Conservation (phyloP, 352 stramenopile genomes). For the Phytopythium montanum region DNA sequence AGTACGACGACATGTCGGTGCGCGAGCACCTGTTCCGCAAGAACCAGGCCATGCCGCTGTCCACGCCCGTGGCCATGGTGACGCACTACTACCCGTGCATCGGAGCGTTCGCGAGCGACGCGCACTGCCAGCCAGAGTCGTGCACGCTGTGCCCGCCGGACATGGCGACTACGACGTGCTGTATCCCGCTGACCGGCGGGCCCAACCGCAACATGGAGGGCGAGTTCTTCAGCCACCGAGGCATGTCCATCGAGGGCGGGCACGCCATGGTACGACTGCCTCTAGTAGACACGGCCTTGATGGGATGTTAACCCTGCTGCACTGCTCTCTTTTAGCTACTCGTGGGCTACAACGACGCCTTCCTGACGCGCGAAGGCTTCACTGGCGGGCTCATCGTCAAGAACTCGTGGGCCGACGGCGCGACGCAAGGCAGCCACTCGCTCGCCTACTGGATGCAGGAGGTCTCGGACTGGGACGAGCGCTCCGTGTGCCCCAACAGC, state of each 20-base stretch:
- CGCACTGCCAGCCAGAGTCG: constrained; percentile 52
- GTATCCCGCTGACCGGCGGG: constrained; percentile 60
- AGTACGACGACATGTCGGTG: constrained; percentile 81
- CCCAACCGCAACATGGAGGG: constrained; percentile 82
- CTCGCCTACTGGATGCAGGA: constrained; percentile 82
- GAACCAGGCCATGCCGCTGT: constrained; percentile 77
- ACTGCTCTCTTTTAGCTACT: constrained; percentile 53
- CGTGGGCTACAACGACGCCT: constrained; percentile 76
- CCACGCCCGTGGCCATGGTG: constrained; percentile 65
- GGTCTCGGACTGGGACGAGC: constrained; percentile 78
- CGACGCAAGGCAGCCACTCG: constrained; percentile 65
- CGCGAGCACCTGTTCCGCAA: constrained; percentile 64
- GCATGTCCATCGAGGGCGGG: constrained; percentile 77
- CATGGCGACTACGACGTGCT: constrained; percentile 78
- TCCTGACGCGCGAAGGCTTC: constrained; percentile 68
- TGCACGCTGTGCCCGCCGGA: constrained; percentile 74
- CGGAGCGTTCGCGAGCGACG: constrained; percentile 44
- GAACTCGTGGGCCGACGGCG: constrained; percentile 68
- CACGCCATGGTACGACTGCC: constrained; percentile 61
- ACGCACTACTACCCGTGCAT: constrained; percentile 85
- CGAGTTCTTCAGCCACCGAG: constrained; percentile 77
- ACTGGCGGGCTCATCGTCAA: constrained; percentile 75
- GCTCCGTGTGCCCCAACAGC: constrained; percentile 74
- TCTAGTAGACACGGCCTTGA: not conserved
- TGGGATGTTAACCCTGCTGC: not conserved